Evolutionary conservation across 352 stramenopile genomes (phyloP).

Genomic region (Poterioochromonas sp.): DNA sequence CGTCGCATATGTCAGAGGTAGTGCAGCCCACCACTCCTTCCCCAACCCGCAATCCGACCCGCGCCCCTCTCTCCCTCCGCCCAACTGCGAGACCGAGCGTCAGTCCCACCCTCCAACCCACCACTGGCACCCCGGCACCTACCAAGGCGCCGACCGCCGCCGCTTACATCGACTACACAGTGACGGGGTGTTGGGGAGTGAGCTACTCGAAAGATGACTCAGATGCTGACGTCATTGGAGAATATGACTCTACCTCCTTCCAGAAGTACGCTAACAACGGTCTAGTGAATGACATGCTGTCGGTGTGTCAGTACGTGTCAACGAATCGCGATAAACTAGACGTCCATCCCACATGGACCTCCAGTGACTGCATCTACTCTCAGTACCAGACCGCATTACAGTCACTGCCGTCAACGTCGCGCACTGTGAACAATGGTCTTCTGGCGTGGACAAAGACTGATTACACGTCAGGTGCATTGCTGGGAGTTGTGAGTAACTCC

Average conservation of each 20-base stretch:
- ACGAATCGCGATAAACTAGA: neutral
- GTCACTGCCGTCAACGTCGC: neutral
- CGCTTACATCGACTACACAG: neutral
- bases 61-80: neutral
- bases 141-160: neutral
- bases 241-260: neutral
- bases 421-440: neutral
- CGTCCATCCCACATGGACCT: neutral
- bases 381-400: neutral
- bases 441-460: neutral
- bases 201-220: neutral
- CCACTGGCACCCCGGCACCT: neutral
- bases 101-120: neutral
- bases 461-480: neutral
- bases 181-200: neutral
- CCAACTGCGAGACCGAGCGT: neutral
- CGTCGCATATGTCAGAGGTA: neutral
- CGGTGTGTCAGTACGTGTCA: neutral
- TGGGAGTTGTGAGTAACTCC: neutral
- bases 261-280: neutral
- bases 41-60: neutral
- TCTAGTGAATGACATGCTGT: neutral
- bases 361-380: neutral
- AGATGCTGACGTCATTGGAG: neutral
- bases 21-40: neutral